Percentiles rank a stretch among this genome's conserved stretches.
Conservation (phyloP, 73 alveolate genomes). For the Paramecium sexaurelia region DNA sequence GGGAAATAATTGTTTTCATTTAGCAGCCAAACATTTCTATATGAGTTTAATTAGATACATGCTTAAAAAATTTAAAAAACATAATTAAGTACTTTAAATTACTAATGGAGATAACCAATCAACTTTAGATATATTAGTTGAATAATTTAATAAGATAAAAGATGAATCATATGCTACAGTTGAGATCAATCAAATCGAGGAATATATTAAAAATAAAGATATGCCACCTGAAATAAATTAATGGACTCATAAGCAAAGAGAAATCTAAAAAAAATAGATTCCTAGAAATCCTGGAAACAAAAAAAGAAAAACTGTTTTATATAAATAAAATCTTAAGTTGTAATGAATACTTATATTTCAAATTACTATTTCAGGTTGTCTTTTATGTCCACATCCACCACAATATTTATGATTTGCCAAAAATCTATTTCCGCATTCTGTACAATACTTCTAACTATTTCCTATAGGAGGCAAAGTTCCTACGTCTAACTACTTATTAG, state of each 20-base stretch:
- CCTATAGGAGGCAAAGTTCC: constrained; percentile 28
- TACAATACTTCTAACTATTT: constrained; percentile 27
- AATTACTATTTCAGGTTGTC: constrained; percentile 23
- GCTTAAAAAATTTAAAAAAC: constrained; percentile 9
- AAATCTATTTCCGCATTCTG: constrained; percentile 34
- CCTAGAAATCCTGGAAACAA: neutral
- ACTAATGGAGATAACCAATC: constrained; percentile 39
- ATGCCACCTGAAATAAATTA: constrained; percentile 55
- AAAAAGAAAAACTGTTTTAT: constrained; percentile 24
- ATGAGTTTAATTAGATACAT: constrained; percentile 38
- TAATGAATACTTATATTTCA: neutral
- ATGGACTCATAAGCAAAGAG: constrained; percentile 4
- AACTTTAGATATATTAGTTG: neutral
- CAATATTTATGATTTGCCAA: constrained; percentile 35
- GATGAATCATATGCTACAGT: neutral
- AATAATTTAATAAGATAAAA: neutral
- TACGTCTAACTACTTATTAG: neutral
- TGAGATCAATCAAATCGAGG: neutral
- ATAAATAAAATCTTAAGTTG: constrained; percentile 1
- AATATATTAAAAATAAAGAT: constrained; percentile 30
- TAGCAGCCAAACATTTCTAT: constrained; percentile 40
- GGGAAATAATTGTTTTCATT: constrained; percentile 38
- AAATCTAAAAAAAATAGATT: neutral
- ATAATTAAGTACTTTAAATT: neutral
- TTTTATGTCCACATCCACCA: constrained; percentile 61